Percentiles rank a stretch among this genome's conserved stretches.
phyloP scores from a whole-genome alignment of 106 monocot genomes.

The Alisma plantagoaquatica region DNA sequence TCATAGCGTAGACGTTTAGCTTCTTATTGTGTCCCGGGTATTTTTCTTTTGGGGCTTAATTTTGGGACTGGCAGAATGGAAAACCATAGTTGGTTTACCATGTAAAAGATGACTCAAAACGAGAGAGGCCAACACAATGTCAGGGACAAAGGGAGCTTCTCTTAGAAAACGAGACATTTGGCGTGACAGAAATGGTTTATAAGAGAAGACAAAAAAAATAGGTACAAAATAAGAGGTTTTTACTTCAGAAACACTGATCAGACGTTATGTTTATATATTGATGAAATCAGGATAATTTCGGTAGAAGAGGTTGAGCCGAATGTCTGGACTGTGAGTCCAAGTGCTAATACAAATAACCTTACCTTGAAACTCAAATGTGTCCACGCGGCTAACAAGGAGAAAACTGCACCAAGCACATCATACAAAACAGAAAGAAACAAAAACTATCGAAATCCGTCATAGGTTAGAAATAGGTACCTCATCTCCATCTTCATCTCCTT shows the following conservation, averaged over 20 bases:
- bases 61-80: background rate
- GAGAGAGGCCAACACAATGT: background rate
- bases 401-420: slow-evolving; percentile 1
- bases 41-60: slow-evolving; percentile 1
- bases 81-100: background rate
- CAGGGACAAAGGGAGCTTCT: background rate
- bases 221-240: no score
- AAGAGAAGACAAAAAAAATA: no score
- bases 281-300: no score
- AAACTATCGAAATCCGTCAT: no score
- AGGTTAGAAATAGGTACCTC: background rate
- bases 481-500: slow-evolving; percentile 7
- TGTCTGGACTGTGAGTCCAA: background rate
- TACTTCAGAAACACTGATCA: no score
- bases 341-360: background rate
- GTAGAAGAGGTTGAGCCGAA: no score
- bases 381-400: background rate
- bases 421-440: background rate
- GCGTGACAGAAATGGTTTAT: no score
- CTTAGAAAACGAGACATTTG: no score
- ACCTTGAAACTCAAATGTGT: background rate
- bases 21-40: no score
- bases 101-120: no score
- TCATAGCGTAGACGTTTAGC: no score
- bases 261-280: no score